Base-by-base conservation (phyloP, 768 basidiomycete species). In the Tulasnella sp. region DNA sequence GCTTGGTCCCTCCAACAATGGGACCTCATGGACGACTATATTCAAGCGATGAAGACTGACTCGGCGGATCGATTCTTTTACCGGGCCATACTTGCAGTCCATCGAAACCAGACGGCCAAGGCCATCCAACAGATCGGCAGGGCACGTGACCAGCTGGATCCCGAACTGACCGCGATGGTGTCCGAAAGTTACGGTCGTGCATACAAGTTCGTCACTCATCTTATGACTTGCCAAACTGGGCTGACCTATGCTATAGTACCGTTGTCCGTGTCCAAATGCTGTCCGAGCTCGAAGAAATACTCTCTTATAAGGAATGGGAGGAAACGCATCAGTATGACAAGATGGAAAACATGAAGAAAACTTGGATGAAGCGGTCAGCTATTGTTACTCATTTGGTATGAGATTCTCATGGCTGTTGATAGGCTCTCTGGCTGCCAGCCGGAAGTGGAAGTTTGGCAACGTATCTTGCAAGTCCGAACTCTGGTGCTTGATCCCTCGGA, bases 231-330 rank as follows among this genome's bases (percentile, higher is more conserved):
- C 74, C 3, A 8, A 29, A 52, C 34, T 17, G 62, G 26, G 16
- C 75, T 77, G 19, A 76, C 65, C 42, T 69, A 59, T 76, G 17
- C 63, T 71, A 2, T 75, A 98, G 95, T 77, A 90, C 92, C 37
- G 90, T 98, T 84, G 95, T 99, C 71, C 91, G 97, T 11, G 95
- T 97, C 0, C 97, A 99, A 81, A 96, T 98, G 93, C 84, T 99
- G 16, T 95, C 96, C 1, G 97, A 99, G 78, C 84, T 99, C 7
- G 97, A 99, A 78, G 97, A 99, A 78, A 97, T 98, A 76, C 97
- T 99, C 73, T 83, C 88, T 44, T 98, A 95, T 82, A 98, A 98
- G 80, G 42, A 40, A 1, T 69, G 42, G 39, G 91, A 96, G 79
- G 89, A 89, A 75, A 90, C 90, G 26, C 96, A 98, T 79, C 94